Evolutionary conservation across 2,329 filamentous ascomycete genomes (phyloP), one percentile per base, ranked within the genome.

Genomic region (Diaporthe destruens): DNA sequence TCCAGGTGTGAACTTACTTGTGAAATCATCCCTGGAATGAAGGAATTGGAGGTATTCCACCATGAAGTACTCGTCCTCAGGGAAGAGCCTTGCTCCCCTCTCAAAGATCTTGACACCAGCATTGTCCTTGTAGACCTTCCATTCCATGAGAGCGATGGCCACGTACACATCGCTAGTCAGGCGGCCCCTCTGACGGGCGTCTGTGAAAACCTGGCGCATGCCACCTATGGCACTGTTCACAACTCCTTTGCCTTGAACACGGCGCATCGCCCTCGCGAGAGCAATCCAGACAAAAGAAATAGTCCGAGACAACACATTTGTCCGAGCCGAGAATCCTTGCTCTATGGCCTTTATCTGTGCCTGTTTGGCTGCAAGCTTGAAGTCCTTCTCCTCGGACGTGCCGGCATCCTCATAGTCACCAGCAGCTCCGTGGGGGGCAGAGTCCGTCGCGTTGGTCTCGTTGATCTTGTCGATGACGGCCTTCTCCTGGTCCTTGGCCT

Each of bases 71-170:
- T 98, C 95, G 78, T 98, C 96, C 63, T 97, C 94, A 0, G 96
- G 96, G 79, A 98, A 99, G 16, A 99, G 86, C 79, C 94, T 96
- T 75, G 96, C 91, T 25, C 96, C 96, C 57, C 96, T 93, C 80
- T 99, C 96, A 76, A 98, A 97, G 74, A 99, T 98, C 84, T 96
- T 98, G 55, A 93, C 94, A 1, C 95, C 96, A 0, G 96, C 94
- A 0, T 92, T 90, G 78, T 98, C 96, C 79, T 97, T 96, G 82
- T 99, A 99, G 76, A 97, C 97, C 77, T 97, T 92, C 80, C 96
- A 96, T 81, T 99, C 96, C 79, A 99, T 93, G 73, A 97, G 87
- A 20, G 97, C 96, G 76, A 94, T 94, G 0, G 95, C 95, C 69
- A 98, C 93, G 80, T 99, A 99, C 7, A 98, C 94, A 80, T 98